Conservation (phyloP, 192 early-diverging fungal species). For the Umbelopsis ramanniana region DNA sequence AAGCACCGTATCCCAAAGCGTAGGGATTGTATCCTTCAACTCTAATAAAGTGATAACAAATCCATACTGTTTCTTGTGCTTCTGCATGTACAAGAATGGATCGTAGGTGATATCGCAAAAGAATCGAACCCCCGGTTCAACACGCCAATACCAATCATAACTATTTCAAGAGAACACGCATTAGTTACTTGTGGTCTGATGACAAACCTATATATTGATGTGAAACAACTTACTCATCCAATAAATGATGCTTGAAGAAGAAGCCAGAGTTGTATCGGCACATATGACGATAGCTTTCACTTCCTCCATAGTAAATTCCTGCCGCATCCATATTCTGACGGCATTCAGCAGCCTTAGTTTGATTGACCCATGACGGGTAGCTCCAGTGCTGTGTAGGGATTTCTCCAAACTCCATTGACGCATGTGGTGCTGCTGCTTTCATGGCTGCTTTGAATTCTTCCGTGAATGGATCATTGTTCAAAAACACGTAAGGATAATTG, state of each 20-base stretch:
- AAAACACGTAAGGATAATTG: conserved; percentile 83
- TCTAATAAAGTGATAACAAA: conserved; percentile 64
- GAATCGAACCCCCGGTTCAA: conserved; percentile 70
- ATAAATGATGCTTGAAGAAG: conserved; percentile 61
- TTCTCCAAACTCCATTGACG: conserved; percentile 70
- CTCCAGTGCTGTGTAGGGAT: conserved; percentile 76
- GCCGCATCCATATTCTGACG: conserved; percentile 63
- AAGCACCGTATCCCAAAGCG: conserved; percentile 55
- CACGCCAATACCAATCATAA: conserved; percentile 67
- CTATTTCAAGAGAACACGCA: conserved; percentile 12
- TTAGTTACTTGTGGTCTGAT: background rate
- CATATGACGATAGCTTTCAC: conserved; percentile 87
- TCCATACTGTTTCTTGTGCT: conserved; percentile 65
- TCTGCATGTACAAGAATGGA: conserved; percentile 68
- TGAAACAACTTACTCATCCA: conserved; percentile 50
- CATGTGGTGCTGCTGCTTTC: conserved; percentile 50
- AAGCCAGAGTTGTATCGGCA: conserved; percentile 74
- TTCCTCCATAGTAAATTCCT: conserved; percentile 72
- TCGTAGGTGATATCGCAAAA: conserved; percentile 68
- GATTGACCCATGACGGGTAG: conserved; percentile 73
- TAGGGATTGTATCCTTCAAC: conserved; percentile 54
- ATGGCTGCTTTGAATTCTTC: conserved; percentile 65
- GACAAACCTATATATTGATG: background rate
- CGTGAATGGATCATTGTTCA: conserved; percentile 77
- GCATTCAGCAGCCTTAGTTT: conserved; percentile 59